Conservation (phyloP, 1,284 basidiomycete genomes). For the Cerrena zonata region DNA sequence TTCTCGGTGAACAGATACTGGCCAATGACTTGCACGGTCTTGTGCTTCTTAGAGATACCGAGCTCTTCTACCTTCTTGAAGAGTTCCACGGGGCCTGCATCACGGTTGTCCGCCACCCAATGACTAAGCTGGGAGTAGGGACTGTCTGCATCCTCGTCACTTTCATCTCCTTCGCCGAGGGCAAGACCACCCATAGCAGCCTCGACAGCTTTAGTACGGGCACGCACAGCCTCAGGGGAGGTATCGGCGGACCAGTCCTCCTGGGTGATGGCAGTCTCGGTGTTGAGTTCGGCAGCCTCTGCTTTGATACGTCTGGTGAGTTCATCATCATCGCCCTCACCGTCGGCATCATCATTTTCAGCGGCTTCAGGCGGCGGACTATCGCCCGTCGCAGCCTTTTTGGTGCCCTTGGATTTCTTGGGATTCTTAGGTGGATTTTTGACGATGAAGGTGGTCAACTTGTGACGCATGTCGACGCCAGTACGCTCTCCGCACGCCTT, state of each 20-base stretch:
- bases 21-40: conserved; percentile 79
- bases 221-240: conserved; percentile 85
- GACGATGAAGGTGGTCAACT: conserved; percentile 91
- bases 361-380: conserved; percentile 32
- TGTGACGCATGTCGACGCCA: conserved; percentile 93
- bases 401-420: conserved; percentile 70
- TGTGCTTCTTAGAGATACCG: conserved; percentile 95
- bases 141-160: conserved; percentile 81
- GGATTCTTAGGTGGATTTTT: conserved; percentile 92
- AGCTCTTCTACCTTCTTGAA: conserved; percentile 89
- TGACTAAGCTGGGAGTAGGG: conserved; percentile 81
- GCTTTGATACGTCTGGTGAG: conserved; percentile 79
- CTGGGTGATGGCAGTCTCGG: conserved; percentile 53
- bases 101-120: conserved; percentile 82
- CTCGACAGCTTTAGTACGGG: conserved; percentile 78
- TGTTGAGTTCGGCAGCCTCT: conserved; percentile 74
- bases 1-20: conserved; percentile 84
- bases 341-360: conserved; percentile 44
- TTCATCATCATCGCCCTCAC: conserved; percentile 72
- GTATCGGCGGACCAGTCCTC: conserved; percentile 91
- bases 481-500: conserved; percentile 96
- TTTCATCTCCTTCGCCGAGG: conserved; percentile 72
- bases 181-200: conserved; percentile 53
- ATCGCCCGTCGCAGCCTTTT: conserved; percentile 36
- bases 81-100: conserved; percentile 53